Base-by-base conservation (phyloP, 78 protist species). In the Dictyostelium firmibasis region DNA sequence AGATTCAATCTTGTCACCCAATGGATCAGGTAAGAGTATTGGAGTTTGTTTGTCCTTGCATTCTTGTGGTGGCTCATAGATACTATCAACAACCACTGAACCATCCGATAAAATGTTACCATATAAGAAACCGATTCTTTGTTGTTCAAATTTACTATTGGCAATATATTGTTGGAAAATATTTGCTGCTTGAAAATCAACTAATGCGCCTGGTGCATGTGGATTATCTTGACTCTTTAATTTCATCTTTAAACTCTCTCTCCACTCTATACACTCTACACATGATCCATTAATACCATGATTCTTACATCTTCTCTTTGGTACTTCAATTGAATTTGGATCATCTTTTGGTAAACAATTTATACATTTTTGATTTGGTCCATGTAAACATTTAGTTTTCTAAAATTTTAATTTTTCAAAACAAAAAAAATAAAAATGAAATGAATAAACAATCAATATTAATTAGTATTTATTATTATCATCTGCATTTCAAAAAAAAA, bases 261-360 rank as follows among this genome's bases (percentile, higher is more conserved):
- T 81, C 94, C 94, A 89, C 23, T 89, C 94, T n/a, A 89, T 89
- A 35, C 94, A 89, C 1, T 89, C 94, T 18, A 89, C 76, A 67
- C 94, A 89, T n/a, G 75, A 43, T 31, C 94, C 94, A 69, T 89
- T 60, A 23, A 35, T 25, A 35, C 94, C 94, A 47, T 89, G 94
- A 69, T 89, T 89, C 47, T 89, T 89, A 69, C 94, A 89, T 81
- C 72, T 60, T 76, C 94, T 81, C 9, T 64, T 89, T 62, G 94
- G 94, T 35, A 60, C 43, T 47, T 60, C 83, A 4, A 50, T 33
- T 64, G 76, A 23, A 47, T 89, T 89, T 57, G 94, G 94, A 81
- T 89, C 94, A 47, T 89, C 94, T 70, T 89, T 89, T 64, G 94
- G 94, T 69, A 89, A 50, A 69, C 94, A 89, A 67, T 89, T 89